These are phyloP conservation scores for Sporothrix globosa DNA, from an alignment of 2,329 filamentous ascomycete genomes.

Conservation along the genomic window DNA sequence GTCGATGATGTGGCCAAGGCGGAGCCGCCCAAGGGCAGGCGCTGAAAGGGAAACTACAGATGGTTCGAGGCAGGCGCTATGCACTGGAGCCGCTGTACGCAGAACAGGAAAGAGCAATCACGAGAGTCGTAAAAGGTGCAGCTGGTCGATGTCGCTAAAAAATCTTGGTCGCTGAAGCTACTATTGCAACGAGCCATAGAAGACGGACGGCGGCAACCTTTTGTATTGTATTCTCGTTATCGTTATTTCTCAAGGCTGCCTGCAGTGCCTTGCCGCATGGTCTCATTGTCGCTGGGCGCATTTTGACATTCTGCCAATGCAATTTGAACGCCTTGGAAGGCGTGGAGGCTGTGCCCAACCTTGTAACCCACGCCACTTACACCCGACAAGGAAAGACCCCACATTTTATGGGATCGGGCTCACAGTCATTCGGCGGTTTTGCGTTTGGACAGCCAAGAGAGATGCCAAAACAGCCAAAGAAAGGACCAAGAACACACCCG, in stretches of 20 bases:
- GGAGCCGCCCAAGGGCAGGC: background rate
- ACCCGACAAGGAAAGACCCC: background rate
- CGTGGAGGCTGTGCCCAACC: background rate
- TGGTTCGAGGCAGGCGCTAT: no score
- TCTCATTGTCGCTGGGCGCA: background rate
- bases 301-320: background rate
- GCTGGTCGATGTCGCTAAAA: no score
- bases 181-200: background rate
- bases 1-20: background rate
- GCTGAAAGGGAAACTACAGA: background rate
- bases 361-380: conserved; percentile 2
- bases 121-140: no score
- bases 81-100: no score
- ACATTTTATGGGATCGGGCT: background rate
- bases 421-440: conserved; percentile 5
- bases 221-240: background rate
- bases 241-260: background rate
- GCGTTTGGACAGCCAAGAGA: background rate
- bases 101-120: no score
- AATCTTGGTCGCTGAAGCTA: background rate
- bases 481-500: no score
- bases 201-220: background rate
- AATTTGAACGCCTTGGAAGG: background rate
- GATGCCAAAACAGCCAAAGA: no score
- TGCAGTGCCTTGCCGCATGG: conserved; percentile 6